These are phyloP conservation scores for Cladosporium sp. DNA, from an alignment of 2,329 filamentous ascomycete genomes.

Conservation along the genomic window DNA sequence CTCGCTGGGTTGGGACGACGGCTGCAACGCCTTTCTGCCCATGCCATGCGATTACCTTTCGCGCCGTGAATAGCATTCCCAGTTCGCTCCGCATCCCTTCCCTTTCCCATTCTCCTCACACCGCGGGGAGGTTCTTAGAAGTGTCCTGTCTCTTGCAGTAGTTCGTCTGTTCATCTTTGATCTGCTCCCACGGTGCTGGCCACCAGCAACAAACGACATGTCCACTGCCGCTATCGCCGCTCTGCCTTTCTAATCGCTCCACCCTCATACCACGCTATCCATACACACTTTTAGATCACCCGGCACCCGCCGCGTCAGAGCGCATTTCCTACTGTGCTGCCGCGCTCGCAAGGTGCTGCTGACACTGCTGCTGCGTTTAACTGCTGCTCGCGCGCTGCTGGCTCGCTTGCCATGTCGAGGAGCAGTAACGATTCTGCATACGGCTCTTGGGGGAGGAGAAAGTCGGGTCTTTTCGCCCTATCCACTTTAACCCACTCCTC, in stretches of 20 bases:
- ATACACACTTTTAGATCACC: not conserved
- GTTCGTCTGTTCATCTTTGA: not conserved
- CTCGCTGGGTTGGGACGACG: not conserved
- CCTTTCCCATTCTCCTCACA: not conserved
- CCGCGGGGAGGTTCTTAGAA: not conserved
- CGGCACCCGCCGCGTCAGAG: not conserved
- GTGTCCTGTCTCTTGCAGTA: not conserved
- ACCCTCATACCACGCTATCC: constrained; percentile 1
- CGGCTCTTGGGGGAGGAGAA: constrained; percentile 31
- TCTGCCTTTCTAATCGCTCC: not conserved
- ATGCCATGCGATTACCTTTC: constrained; percentile 7
- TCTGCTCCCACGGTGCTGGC: constrained; percentile 10
- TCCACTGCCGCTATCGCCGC: constrained; percentile 7
- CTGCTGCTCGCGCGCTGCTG: not conserved
- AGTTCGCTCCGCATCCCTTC: not conserved
- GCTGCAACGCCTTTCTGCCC: constrained; percentile 1
- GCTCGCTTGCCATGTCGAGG: constrained; percentile 25
- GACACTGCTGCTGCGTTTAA: not conserved
- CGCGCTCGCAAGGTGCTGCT: not conserved
- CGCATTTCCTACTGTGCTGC: not conserved
- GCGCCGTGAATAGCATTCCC: constrained; percentile 11
- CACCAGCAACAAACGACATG: constrained; percentile 13
- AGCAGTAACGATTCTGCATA: constrained; percentile 30
- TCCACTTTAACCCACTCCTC: constrained; percentile 31
- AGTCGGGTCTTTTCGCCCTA: constrained; percentile 35